Conservation (phyloP, 208 protist species). For the Acanthamoeba lenticulata region DNA sequence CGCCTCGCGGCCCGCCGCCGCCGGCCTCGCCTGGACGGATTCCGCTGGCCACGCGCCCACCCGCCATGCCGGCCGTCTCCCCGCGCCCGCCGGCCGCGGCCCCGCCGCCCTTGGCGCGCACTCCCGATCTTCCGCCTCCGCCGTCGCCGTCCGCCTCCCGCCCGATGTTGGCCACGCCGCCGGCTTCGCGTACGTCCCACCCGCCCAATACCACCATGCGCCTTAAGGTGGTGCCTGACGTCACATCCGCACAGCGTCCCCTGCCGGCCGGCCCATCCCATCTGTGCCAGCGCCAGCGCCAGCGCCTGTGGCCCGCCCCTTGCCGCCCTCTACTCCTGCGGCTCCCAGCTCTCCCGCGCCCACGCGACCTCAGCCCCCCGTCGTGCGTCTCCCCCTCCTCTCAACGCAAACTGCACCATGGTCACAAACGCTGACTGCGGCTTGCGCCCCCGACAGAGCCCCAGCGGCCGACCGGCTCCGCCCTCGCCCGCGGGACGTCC, state of each 20-base stretch:
- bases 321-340: neutral
- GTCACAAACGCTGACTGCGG: no score
- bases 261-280: no score
- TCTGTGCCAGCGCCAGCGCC: no score
- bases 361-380: neutral
- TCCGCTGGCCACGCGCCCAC: neutral
- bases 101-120: neutral
- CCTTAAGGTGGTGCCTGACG: no score
- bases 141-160: neutral
- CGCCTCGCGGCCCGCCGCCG: neutral
- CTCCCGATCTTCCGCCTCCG: neutral
- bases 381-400: no score
- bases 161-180: neutral
- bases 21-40: neutral
- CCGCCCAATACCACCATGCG: no score
- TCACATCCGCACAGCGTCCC: no score
- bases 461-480: neutral
- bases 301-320: neutral
- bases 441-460: no score
- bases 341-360: neutral
- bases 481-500: neutral
- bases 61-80: neutral
- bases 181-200: no score
- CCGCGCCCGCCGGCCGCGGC: neutral
- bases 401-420: no score